phyloP scores from a whole-genome alignment of 2,329 filamentous ascomycete species.

The Neopestalotiopsis rosae region DNA sequence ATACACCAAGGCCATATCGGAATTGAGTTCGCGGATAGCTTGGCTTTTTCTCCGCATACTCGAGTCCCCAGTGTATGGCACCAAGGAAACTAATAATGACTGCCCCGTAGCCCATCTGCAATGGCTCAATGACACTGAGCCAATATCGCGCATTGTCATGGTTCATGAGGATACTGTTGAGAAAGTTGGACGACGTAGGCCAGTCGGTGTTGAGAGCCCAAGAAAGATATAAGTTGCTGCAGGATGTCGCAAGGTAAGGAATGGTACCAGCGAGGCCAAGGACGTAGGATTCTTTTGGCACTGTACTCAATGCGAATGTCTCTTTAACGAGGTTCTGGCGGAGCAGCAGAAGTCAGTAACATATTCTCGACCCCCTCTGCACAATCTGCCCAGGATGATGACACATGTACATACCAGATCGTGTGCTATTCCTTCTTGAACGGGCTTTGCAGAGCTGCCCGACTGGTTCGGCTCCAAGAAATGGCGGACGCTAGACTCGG shows the following conservation, averaged over 20 bases:
- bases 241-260: conserved; percentile 84
- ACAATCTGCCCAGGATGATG: background rate
- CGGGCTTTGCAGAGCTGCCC: conserved; percentile 25
- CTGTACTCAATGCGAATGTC: conserved; percentile 67
- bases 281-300: conserved; percentile 70
- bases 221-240: conserved; percentile 81
- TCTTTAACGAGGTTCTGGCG: conserved; percentile 68
- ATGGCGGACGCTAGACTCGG: conserved; percentile 59
- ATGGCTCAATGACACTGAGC: conserved; percentile 78
- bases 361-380: background rate
- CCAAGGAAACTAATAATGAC: conserved; percentile 94
- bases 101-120: conserved; percentile 91
- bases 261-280: conserved; percentile 80
- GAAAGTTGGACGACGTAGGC: conserved; percentile 62
- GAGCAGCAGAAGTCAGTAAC: conserved; percentile 17
- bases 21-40: conserved; percentile 69
- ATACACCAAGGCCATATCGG: conserved; percentile 83
- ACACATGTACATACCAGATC: conserved; percentile 56
- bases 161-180: conserved; percentile 70
- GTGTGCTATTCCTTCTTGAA: conserved; percentile 43
- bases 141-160: conserved; percentile 74
- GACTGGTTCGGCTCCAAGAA: conserved; percentile 45
- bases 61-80: conserved; percentile 90
- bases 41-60: conserved; percentile 75
- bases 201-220: conserved; percentile 78